Percentiles rank a stretch among this genome's conserved stretches.
Evolutionary conservation across 2,329 filamentous ascomycete species (phyloP).

Genomic region (Trichoderma sp.): DNA sequence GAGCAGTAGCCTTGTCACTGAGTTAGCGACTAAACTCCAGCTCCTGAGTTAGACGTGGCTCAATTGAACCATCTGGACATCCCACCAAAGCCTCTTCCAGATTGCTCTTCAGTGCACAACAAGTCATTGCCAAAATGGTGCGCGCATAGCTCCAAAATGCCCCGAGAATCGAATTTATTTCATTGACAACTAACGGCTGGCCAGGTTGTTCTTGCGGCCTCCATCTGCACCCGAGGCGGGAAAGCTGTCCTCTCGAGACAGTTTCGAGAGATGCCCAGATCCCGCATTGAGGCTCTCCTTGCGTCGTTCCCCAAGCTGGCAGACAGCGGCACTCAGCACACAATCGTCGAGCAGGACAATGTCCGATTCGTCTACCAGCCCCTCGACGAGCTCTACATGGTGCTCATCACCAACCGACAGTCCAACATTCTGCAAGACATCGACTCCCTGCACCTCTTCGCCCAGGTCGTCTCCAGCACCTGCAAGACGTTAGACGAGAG

Average conservation of each 20-base stretch:
- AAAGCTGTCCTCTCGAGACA: constrained; percentile 98
- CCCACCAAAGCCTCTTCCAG: constrained; percentile 15
- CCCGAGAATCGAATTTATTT: constrained; percentile 29
- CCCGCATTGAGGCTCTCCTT: constrained; percentile 92
- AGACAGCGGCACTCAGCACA: constrained; percentile 94
- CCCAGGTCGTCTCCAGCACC: constrained; percentile 93
- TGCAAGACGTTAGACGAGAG: constrained; percentile 96
- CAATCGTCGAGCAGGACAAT: constrained; percentile 98
- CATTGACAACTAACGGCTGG: constrained; percentile 28
- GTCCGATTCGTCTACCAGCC: constrained; percentile 99
- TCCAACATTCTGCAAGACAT: constrained; percentile 99
- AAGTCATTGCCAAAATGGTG: constrained; percentile 43
- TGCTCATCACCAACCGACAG: constrained; percentile 98
- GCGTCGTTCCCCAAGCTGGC: constrained; percentile 98
- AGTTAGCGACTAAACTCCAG: neutral
- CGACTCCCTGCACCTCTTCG: constrained; percentile 95
- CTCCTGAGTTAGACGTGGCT: constrained; percentile 25
- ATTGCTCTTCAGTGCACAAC: constrained; percentile 23
- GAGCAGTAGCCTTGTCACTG: constrained; percentile 8
- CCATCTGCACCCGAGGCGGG: constrained; percentile 96
- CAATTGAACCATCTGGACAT: constrained; percentile 17
- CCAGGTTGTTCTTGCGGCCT: constrained; percentile 96
- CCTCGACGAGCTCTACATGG: constrained; percentile 98
- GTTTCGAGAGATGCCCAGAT: constrained; percentile 96
- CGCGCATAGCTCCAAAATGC: constrained; percentile 39